Base-by-base conservation (phyloP, 1,284 basidiomycete genomes). In the Amylostereum areolatum region DNA sequence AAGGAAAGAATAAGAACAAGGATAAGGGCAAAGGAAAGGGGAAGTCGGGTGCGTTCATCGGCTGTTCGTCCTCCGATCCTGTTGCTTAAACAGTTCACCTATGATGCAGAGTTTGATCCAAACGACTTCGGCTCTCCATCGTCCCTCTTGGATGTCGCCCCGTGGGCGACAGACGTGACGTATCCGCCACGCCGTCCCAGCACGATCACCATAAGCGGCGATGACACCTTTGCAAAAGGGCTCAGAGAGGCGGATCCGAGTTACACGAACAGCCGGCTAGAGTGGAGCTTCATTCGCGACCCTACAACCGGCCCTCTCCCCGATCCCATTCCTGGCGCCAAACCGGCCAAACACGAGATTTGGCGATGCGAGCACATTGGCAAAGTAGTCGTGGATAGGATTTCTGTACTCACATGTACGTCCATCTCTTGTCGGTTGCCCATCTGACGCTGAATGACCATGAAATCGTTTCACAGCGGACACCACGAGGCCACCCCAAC, bases 311-410 rank as follows among this genome's bases (percentile, higher is more conserved):
- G 63, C 5, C 36, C 57, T 5, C 55, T 61, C 7, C 65, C 62
- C 25, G 51, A 51, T 33, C 46, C 49, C 8, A 59, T 63, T 31
- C 64, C 78, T 3, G 74, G 77, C 31, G 31, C 43, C 34, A 43
- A 10, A 9, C 34, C 48, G 8, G 45, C 39, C 31, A 65, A 73
- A 6, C 77, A 81, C 52, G 86, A 89, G 57, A 67, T 81, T 50
- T 89, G 87, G 85, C 67, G 71, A 48, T 85, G 81, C 58, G 72
- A 75, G n/a, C 68, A 77, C 42, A 73, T 83, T 29, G 87, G 87
- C 29, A 66, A 74, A 48, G 85, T 83, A 64, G 82, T 72, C 58
- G 80, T 87, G 2, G 74, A 77, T 46, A 69, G 77, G 51, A 66
- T 71, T 47, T 69, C 70, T 39, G 63, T 75, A 35, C 37, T 44